Percentiles rank a stretch among this genome's conserved stretches.
These are phyloP conservation scores for Bryoglossum gracile DNA, from an alignment of 495 filamentous ascomycete species.

Conservation along the genomic window DNA sequence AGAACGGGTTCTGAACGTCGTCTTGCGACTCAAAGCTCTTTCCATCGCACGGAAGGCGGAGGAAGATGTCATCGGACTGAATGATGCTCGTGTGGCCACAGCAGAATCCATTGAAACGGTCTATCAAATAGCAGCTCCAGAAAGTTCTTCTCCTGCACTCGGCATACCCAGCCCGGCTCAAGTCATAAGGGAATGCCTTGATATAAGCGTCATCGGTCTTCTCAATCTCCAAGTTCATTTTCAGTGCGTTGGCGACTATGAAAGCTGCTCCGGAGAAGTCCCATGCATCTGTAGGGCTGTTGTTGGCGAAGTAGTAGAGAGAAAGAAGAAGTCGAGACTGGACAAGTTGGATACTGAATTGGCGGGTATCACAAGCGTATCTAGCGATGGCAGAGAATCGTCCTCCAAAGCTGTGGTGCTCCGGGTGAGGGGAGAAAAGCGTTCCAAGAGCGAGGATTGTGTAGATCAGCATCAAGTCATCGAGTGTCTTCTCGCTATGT, in stretches of 20 bases:
- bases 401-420: constrained; percentile 37
- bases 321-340: constrained; percentile 57
- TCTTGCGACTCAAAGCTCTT: constrained; percentile 49
- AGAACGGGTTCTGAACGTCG: constrained; percentile 46
- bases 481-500: constrained; percentile 47
- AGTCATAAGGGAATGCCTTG: constrained; percentile 45
- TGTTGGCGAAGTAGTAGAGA: constrained; percentile 55
- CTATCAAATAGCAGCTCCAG: constrained; percentile 57
- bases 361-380: constrained; percentile 46
- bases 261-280: constrained; percentile 54
- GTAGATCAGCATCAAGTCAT: constrained; percentile 66
- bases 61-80: constrained; percentile 49
- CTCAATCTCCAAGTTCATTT: constrained; percentile 54
- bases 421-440: constrained; percentile 49
- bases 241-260: constrained; percentile 48
- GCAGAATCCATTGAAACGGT: constrained; percentile 54
- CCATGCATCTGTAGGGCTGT: constrained; percentile 45
- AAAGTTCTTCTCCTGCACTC: constrained; percentile 63
- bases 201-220: constrained; percentile 37
- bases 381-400: constrained; percentile 50
- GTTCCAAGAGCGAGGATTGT: constrained; percentile 53
- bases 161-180: constrained; percentile 48
- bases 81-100: constrained; percentile 39
- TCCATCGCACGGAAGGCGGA: constrained; percentile 54
- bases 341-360: constrained; percentile 51